These are phyloP conservation scores for Arabis hirsuta DNA, from an alignment of 345 rosid species.

Conservation along the genomic window DNA sequence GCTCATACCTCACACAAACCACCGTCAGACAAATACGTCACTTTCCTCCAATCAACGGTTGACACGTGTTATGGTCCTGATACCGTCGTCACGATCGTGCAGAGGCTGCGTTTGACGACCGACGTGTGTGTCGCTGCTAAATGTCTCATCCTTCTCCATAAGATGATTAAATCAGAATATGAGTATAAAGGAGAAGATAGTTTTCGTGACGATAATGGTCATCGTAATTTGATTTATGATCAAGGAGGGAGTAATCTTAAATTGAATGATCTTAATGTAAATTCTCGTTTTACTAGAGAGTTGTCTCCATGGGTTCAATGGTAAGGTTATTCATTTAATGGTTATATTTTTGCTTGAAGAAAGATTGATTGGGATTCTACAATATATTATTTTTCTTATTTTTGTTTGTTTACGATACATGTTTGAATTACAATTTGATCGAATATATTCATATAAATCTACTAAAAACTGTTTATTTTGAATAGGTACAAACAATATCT, in stretches of 20 bases:
- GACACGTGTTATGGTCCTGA: conserved; percentile 23
- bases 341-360: not conserved
- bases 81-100: conserved; percentile 8
- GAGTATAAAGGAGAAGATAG: not conserved
- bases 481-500: conserved; percentile 38
- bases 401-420: not conserved
- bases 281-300: conserved; percentile 27
- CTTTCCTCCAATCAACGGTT: conserved; percentile 15
- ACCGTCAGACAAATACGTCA: conserved; percentile 21
- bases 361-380: not conserved
- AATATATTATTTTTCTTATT: not conserved
- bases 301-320: conserved; percentile 36
- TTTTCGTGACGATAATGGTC: conserved; percentile 5
- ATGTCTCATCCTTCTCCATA: conserved; percentile 38
- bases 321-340: conserved; percentile 11
- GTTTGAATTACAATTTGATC: not conserved
- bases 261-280: conserved; percentile 26
- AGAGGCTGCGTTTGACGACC: conserved; percentile 23
- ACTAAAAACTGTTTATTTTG: not conserved
- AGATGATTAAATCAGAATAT: conserved; percentile 16
- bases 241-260: conserved; percentile 21
- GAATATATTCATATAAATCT: not conserved
- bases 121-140: conserved; percentile 34
- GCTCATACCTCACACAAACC: conserved; percentile 31
- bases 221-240: conserved; percentile 20